Evolutionary conservation across 306 rosid species (phyloP).

Genomic region (Cicer bijugum): DNA sequence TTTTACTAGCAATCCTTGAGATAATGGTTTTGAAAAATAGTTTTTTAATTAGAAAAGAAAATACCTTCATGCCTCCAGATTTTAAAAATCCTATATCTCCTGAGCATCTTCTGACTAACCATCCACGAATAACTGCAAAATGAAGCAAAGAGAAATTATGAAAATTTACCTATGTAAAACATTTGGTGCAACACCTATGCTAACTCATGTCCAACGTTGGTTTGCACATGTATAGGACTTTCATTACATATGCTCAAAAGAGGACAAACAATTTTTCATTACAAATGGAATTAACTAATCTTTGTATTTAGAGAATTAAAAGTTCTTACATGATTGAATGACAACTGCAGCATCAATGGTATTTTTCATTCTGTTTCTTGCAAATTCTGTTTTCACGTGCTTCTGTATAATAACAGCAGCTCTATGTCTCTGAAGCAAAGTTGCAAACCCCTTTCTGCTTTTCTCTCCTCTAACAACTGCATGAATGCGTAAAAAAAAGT

Average conservation of each 20-base stretch:
- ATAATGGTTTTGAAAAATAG: constrained; percentile 29
- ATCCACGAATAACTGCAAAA: constrained; percentile 87
- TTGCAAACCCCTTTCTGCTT: constrained; percentile 68
- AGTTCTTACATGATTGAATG: constrained; percentile 73
- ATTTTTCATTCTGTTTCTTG: constrained; percentile 57
- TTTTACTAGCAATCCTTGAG: constrained; percentile 21
- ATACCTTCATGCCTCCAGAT: constrained; percentile 67
- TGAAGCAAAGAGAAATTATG: constrained; percentile 39
- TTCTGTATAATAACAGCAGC: constrained; percentile 81
- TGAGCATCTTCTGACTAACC: constrained; percentile 88
- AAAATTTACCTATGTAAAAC: neutral
- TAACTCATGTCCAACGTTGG: constrained; percentile 19
- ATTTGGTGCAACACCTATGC: constrained; percentile 25
- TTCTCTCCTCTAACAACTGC: constrained; percentile 83
- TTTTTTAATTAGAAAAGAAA: constrained; percentile 31
- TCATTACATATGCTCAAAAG: neutral
- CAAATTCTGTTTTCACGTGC: constrained; percentile 58
- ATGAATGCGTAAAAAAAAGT: constrained; percentile 42
- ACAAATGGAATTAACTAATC: constrained; percentile 19
- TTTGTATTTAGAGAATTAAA: constrained; percentile 17
- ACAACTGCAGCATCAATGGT: constrained; percentile 66
- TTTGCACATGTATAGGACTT: constrained; percentile 21
- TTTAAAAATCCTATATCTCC: constrained; percentile 73
- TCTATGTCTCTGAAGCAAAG: constrained; percentile 66
- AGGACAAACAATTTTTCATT: constrained; percentile 14